These are phyloP conservation scores for Fusarium musae DNA, from an alignment of 2,329 filamentous ascomycete genomes.

Conservation along the genomic window DNA sequence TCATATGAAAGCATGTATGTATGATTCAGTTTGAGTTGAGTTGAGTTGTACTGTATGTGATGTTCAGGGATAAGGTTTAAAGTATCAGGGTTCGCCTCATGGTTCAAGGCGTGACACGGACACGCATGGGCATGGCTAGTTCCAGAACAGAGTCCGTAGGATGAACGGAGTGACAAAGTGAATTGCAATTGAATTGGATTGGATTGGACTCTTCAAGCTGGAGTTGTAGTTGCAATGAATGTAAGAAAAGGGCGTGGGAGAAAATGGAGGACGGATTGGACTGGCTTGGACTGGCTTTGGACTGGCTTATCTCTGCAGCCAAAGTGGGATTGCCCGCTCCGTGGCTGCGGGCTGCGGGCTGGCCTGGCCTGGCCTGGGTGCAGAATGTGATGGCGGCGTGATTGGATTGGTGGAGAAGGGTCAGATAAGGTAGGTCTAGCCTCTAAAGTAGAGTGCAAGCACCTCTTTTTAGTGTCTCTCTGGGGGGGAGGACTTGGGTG, in stretches of 20 bases:
- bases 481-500: not conserved
- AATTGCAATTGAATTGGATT: slow-evolving; percentile 1
- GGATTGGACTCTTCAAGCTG: not conserved
- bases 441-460: not conserved
- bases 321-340: slow-evolving; percentile 26
- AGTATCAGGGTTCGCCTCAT: slow-evolving; percentile 37
- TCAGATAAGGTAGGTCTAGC: slow-evolving; percentile 30
- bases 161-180: slow-evolving; percentile 21
- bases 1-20: slow-evolving; percentile 35
- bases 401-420: slow-evolving; percentile 38
- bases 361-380: slow-evolving; percentile 9
- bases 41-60: slow-evolving; percentile 6
- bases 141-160: slow-evolving; percentile 28
- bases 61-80: slow-evolving; percentile 29
- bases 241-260: slow-evolving; percentile 20
- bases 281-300: slow-evolving; percentile 12
- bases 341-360: slow-evolving; percentile 22
- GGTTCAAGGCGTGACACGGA: slow-evolving; percentile 35
- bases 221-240: slow-evolving; percentile 2
- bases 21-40: slow-evolving; percentile 17
- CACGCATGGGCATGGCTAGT: slow-evolving; percentile 31
- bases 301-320: slow-evolving; percentile 32
- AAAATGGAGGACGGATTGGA: slow-evolving; percentile 7
- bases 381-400: slow-evolving; percentile 29
- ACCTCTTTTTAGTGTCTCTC: not conserved